phyloP scores from a whole-genome alignment of 2,329 filamentous ascomycete genomes.

The Calonectria naviculata region DNA sequence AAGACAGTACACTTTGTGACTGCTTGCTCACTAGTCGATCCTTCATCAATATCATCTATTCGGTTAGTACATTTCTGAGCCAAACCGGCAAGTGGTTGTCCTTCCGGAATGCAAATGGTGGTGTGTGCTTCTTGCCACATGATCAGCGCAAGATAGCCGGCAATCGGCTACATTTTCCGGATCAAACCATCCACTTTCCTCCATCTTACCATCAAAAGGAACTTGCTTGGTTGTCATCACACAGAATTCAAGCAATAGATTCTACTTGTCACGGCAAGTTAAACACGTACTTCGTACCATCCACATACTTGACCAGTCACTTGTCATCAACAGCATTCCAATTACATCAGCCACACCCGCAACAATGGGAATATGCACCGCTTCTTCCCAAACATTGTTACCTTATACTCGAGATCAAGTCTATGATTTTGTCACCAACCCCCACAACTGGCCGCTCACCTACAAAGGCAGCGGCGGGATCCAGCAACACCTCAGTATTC shows the following conservation, averaged over 20 bases:
- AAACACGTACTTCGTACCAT: no score
- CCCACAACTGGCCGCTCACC: constrained; percentile 9
- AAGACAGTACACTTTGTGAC: neutral
- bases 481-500: neutral
- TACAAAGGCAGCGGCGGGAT: constrained; percentile 10
- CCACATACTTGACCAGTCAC: neutral
- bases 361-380: constrained; percentile 1
- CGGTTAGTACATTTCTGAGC: neutral
- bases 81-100: neutral
- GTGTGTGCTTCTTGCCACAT: neutral
- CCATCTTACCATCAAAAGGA: neutral
- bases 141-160: neutral
- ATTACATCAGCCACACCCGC: neutral
- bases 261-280: neutral
- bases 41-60: no score
- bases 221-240: neutral
- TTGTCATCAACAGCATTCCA: neutral
- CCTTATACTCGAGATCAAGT: constrained; percentile 11
- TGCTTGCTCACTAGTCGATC: neutral
- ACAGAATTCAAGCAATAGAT: no score
- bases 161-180: neutral
- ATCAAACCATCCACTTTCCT: neutral
- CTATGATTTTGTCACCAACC: constrained; percentile 9
- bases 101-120: neutral
- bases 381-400: neutral